Evolutionary conservation across 306 rosid genomes (phyloP).

Genomic region (Purshia tridentata): DNA sequence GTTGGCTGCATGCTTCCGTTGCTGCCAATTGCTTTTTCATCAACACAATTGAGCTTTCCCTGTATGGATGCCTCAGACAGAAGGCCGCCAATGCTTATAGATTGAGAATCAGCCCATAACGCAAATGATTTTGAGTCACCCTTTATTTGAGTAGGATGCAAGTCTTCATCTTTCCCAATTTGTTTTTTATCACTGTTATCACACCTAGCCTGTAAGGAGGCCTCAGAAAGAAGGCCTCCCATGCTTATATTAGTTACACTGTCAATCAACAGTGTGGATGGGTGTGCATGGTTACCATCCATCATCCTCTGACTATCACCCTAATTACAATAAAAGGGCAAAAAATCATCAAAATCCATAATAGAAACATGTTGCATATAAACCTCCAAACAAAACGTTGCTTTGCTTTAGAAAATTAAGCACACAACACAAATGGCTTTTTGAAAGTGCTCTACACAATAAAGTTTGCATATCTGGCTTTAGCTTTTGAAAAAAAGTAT

Average conservation of each 20-base stretch:
- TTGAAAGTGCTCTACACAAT: background rate
- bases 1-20: conserved; percentile 38
- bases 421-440: background rate
- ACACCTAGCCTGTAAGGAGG: conserved; percentile 39
- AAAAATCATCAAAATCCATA: conserved; percentile 6
- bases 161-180: conserved; percentile 16
- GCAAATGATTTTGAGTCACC: conserved; percentile 35
- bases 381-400: background rate
- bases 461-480: background rate
- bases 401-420: too few relatives aligned
- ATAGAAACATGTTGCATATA: background rate
- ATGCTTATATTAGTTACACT: conserved; percentile 38
- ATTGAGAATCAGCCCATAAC: conserved; percentile 28
- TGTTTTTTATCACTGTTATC: conserved; percentile 23
- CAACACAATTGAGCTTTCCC: conserved; percentile 31
- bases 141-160: conserved; percentile 37
- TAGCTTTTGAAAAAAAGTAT: background rate
- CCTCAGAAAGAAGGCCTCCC: conserved; percentile 50
- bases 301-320: conserved; percentile 30
- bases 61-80: conserved; percentile 65
- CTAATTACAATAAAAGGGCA: conserved; percentile 30
- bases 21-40: conserved; percentile 35
- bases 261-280: conserved; percentile 41
- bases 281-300: conserved; percentile 35
- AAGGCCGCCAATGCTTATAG: conserved; percentile 60